phyloP scores from a whole-genome alignment of 2,329 filamentous ascomycete species.

The Blumeria graminis region DNA sequence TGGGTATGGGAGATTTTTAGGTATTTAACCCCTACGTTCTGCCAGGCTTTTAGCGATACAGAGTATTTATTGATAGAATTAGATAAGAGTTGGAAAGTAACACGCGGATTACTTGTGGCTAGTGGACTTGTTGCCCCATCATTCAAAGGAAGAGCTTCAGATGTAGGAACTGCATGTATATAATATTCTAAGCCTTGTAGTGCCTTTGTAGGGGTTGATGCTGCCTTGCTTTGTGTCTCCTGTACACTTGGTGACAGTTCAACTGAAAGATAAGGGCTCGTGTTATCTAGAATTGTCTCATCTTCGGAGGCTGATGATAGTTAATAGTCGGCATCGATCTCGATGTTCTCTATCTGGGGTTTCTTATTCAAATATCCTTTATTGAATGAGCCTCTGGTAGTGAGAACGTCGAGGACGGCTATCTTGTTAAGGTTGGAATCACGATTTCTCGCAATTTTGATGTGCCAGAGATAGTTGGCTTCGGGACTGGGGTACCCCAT shows the following conservation, averaged over 20 bases:
- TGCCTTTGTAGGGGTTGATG: not conserved
- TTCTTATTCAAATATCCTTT: not conserved
- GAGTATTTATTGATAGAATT: too few species aligned
- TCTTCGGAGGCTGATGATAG: not conserved
- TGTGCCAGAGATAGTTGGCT: not conserved
- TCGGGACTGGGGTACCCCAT: too few species aligned
- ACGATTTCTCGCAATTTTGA: not conserved
- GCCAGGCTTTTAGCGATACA: too few species aligned
- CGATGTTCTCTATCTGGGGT: not conserved
- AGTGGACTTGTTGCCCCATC: too few species aligned
- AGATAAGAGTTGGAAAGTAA: too few species aligned
- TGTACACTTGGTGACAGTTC: not conserved
- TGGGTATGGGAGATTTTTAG: too few species aligned
- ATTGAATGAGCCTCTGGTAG: not conserved
- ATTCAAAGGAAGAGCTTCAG: not conserved
- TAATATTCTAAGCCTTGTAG: not conserved
- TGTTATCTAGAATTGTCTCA: not conserved
- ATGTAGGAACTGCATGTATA: not conserved
- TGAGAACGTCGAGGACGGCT: not conserved
- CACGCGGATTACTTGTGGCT: too few species aligned
- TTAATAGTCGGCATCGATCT: not conserved
- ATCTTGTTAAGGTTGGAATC: not conserved
- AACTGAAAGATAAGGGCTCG: not conserved
- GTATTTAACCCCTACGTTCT: too few species aligned
- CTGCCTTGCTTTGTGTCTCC: not conserved